Evolutionary conservation across 2,329 filamentous ascomycete species (phyloP).

Genomic region (Proliferodiscus dingleyae): DNA sequence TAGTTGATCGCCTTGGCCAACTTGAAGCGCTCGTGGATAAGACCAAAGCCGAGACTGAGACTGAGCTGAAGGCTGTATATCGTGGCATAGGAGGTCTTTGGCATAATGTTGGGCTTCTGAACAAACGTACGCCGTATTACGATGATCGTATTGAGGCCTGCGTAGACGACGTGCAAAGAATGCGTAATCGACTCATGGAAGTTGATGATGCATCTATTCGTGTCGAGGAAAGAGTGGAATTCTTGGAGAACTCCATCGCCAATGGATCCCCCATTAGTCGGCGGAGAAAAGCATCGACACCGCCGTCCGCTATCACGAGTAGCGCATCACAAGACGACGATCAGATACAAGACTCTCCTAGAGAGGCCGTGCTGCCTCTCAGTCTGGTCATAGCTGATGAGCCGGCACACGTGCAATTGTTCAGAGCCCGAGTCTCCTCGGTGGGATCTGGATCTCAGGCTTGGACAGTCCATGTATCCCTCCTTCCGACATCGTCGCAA

Average conservation of each 20-base stretch:
- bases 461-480: constrained; percentile 57
- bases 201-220: constrained; percentile 32
- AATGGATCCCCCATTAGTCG: constrained; percentile 13
- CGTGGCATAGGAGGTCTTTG: constrained; percentile 51
- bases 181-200: constrained; percentile 29
- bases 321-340: constrained; percentile 10
- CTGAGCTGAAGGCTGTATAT: constrained; percentile 51
- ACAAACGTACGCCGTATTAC: constrained; percentile 45
- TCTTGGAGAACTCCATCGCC: constrained; percentile 18
- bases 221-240: constrained; percentile 29
- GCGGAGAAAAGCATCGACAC: constrained; percentile 27
- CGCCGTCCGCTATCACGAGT: constrained; percentile 17
- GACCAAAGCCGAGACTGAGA: constrained; percentile 45
- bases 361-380: constrained; percentile 4
- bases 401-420: constrained; percentile 18
- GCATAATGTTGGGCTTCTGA: constrained; percentile 42
- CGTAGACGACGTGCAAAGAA: constrained; percentile 35
- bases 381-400: constrained; percentile 15
- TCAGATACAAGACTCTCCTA: background rate
- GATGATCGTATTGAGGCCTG: constrained; percentile 52
- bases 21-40: constrained; percentile 51
- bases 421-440: constrained; percentile 19
- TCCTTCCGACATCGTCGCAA: constrained; percentile 48
- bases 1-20: constrained; percentile 33
- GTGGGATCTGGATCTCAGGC: constrained; percentile 32